Percentiles rank a stretch among this genome's conserved stretches.
phyloP scores from a whole-genome alignment of 2,329 filamentous ascomycete genomes.

The Sporothrix phasma region DNA sequence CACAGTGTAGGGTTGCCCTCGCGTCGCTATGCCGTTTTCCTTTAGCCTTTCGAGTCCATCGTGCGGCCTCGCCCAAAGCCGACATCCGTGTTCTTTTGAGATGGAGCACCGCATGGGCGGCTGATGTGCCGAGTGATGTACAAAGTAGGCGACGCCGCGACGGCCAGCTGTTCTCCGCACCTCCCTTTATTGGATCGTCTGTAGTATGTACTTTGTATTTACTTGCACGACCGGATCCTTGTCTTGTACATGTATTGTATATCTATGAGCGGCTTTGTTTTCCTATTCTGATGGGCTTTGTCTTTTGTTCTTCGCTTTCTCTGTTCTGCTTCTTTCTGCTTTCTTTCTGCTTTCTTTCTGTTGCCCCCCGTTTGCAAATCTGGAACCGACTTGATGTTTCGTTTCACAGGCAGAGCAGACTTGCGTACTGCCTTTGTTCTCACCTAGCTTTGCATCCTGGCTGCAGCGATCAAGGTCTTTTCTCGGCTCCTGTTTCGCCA shows the following conservation, averaged over 20 bases:
- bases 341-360: background rate
- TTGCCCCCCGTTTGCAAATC: background rate
- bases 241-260: constrained; percentile 7
- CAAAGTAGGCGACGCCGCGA: background rate
- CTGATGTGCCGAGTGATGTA: background rate
- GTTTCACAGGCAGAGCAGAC: background rate
- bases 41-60: constrained; percentile 4
- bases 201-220: too few species aligned
- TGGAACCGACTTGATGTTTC: background rate
- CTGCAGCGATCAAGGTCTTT: background rate
- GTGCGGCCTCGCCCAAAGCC: constrained; percentile 1
- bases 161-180: background rate
- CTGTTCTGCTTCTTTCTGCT: background rate
- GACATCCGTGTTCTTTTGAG: background rate
- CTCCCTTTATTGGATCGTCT: background rate
- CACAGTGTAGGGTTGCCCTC: constrained; percentile 2
- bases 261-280: background rate
- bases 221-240: background rate
- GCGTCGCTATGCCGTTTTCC: constrained; percentile 11
- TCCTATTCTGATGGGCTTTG: background rate
- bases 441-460: background rate
- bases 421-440: background rate
- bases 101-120: background rate
- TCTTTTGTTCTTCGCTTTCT: background rate
- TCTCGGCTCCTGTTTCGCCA: background rate